Evolutionary conservation across 1,139 yeast species (phyloP).

Genomic region (Meyerozyma smithsonii): DNA sequence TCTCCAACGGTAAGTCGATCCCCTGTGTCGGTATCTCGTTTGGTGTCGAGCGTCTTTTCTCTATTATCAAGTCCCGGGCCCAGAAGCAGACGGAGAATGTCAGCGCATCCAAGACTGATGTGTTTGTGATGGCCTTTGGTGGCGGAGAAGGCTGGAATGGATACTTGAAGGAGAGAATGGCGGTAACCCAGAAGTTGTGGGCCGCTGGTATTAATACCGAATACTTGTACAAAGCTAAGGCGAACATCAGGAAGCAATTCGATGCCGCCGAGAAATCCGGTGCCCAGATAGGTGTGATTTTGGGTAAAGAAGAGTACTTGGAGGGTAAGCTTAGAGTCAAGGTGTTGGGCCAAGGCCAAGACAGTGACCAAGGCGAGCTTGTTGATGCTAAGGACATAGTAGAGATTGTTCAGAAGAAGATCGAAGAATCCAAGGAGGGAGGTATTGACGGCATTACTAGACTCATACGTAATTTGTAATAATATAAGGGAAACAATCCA

Average conservation of each 20-base stretch:
- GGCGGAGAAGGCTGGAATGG: slow-evolving; percentile 97
- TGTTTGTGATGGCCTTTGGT: slow-evolving; percentile 94
- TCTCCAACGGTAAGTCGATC: slow-evolving; percentile 84
- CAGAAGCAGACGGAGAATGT: slow-evolving; percentile 50
- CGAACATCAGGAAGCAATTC: slow-evolving; percentile 91
- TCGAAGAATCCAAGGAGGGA: slow-evolving; percentile 37
- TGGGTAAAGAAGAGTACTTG: slow-evolving; percentile 89
- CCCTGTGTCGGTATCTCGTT: slow-evolving; percentile 97
- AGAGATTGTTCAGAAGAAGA: slow-evolving; percentile 48
- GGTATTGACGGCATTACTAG: slow-evolving; percentile 57
- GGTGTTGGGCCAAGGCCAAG: slow-evolving; percentile 82
- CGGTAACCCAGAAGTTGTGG: slow-evolving; percentile 79
- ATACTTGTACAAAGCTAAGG: slow-evolving; percentile 85
- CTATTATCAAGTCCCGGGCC: slow-evolving; percentile 76
- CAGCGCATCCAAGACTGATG: slow-evolving; percentile 86
- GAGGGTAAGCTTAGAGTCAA: slow-evolving; percentile 82
- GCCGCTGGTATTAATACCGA: slow-evolving; percentile 84
- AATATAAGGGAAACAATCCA: too few species aligned
- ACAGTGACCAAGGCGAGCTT: slow-evolving; percentile 82
- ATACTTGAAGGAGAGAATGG: slow-evolving; percentile 86
- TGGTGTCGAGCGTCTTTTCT: slow-evolving; percentile 92
- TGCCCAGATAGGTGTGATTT: slow-evolving; percentile 82
- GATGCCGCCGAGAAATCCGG: slow-evolving; percentile 97
- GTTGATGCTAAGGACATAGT: slow-evolving; percentile 59
- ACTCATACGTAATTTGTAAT: slow-evolving; percentile 48